Conservation (phyloP, 345 rosid species). For the Euphorbia peplus region DNA sequence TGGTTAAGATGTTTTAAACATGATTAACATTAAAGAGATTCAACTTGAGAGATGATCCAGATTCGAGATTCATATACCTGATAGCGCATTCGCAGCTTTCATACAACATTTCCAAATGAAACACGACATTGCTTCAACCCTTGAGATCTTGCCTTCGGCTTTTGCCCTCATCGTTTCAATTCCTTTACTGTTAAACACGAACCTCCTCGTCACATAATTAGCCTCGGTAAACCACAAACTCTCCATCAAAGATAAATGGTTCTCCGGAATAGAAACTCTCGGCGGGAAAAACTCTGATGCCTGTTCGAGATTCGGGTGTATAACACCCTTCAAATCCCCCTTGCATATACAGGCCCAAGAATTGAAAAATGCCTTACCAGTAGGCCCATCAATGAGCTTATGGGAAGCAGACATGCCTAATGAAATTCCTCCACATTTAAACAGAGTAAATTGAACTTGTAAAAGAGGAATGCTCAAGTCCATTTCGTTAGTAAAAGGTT, state of each 20-base stretch:
- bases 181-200: not conserved
- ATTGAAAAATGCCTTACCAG: not conserved
- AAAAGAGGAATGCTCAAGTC: not conserved
- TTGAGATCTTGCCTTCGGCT: not conserved
- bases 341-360: constrained; percentile 2
- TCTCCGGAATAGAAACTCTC: constrained; percentile 5
- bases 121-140: not conserved
- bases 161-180: not conserved
- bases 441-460: not conserved
- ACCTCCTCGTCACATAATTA: constrained; percentile 13
- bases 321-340: not conserved
- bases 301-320: not conserved
- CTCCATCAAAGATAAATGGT: constrained; percentile 12
- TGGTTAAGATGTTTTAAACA: too few relatives aligned
- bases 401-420: not conserved
- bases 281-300: constrained; percentile 15
- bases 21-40: too few relatives aligned
- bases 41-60: too few relatives aligned
- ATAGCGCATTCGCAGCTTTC: too few relatives aligned
- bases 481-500: not conserved
- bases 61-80: too few relatives aligned
- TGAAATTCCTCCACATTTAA: constrained; percentile 17
- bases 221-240: constrained; percentile 15
- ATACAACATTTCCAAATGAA: constrained; percentile 18
- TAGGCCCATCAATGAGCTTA: constrained; percentile 14